Evolutionary conservation across 2,329 filamentous ascomycete species (phyloP).

Genomic region (Apiospora phragmitis): DNA sequence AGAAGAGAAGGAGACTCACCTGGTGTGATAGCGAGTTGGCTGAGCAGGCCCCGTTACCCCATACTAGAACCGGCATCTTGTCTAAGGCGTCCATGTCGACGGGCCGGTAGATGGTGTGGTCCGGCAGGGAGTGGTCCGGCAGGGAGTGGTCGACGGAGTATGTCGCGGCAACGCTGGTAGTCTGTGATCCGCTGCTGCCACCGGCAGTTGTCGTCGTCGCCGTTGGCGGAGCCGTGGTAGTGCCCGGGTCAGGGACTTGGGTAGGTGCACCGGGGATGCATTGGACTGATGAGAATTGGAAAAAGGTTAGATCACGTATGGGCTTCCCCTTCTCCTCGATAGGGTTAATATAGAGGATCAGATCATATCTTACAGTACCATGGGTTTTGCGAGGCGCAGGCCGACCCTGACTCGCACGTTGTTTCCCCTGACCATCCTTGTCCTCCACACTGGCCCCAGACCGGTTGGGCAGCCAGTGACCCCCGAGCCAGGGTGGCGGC

Average conservation of each 20-base stretch:
- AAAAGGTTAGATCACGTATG: not conserved
- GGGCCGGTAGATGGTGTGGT: slow-evolving; percentile 11
- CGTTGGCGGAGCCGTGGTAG: not conserved
- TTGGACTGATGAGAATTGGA: not conserved
- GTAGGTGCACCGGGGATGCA: not conserved
- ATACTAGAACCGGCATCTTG: slow-evolving; percentile 1
- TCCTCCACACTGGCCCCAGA: slow-evolving; percentile 4
- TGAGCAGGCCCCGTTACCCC: slow-evolving; percentile 7
- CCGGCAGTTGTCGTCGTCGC: not conserved
- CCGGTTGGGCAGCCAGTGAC: not conserved
- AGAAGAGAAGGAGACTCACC: not conserved
- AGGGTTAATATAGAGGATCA: not conserved
- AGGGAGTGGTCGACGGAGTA: not conserved
- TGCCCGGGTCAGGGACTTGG: not conserved
- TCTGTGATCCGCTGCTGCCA: not conserved
- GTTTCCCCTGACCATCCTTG: slow-evolving; percentile 7
- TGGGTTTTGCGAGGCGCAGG: not conserved
- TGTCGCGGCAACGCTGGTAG: not conserved
- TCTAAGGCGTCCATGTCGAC: slow-evolving; percentile 7
- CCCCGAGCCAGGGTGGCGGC: not conserved
- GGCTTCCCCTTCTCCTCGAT: not conserved
- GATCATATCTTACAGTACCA: not conserved
- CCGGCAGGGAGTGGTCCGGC: not conserved
- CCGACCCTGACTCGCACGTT: not conserved
- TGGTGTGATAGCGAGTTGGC: slow-evolving; percentile 2